Conservation (phyloP, 108 stramenopile species). For the Aureococcus anophagefferens region DNA sequence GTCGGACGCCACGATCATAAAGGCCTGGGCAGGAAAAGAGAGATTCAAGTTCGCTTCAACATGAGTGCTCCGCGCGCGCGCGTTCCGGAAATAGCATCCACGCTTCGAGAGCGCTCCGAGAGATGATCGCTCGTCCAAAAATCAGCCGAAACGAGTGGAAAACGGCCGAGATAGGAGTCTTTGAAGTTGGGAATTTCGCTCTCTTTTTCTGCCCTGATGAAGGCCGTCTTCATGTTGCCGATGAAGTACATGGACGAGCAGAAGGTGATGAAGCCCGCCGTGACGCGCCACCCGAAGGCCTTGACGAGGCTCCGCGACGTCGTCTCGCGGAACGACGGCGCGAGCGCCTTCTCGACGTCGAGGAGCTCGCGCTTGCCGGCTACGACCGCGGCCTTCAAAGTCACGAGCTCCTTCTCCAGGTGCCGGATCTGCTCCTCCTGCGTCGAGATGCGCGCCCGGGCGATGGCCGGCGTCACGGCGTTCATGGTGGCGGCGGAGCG, state of each 20-base stretch:
- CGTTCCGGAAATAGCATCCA: no score
- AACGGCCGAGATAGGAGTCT: no score
- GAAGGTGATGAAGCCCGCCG: constrained; percentile 72
- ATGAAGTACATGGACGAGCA: constrained; percentile 63
- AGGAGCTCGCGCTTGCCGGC: not conserved
- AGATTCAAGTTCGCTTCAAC: no score
- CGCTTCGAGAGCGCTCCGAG: no score
- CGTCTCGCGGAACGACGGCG: constrained; percentile 37
- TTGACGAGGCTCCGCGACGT: constrained; percentile 64
- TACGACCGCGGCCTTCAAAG: not conserved
- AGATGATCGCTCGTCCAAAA: no score
- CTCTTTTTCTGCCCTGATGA: not conserved
- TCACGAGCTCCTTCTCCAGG: not conserved
- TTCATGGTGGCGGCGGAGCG: no score
- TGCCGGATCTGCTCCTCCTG: not conserved
- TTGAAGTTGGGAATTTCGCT: no score
- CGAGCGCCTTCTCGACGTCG: not conserved
- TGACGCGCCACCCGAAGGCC: constrained; percentile 70
- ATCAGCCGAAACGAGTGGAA: no score
- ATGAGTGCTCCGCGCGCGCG: no score
- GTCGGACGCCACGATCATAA: constrained; percentile 83
- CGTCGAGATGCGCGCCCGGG: not conserved
- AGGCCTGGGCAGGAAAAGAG: constrained; percentile 26
- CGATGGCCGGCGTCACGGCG: no score
- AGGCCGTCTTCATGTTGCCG: constrained; percentile 46